A percentile compares a stretch with the other conserved stretches of the same genome.
Conservation (phyloP, 805 yeast species). For the Wickerhamomyces canadensis region DNA sequence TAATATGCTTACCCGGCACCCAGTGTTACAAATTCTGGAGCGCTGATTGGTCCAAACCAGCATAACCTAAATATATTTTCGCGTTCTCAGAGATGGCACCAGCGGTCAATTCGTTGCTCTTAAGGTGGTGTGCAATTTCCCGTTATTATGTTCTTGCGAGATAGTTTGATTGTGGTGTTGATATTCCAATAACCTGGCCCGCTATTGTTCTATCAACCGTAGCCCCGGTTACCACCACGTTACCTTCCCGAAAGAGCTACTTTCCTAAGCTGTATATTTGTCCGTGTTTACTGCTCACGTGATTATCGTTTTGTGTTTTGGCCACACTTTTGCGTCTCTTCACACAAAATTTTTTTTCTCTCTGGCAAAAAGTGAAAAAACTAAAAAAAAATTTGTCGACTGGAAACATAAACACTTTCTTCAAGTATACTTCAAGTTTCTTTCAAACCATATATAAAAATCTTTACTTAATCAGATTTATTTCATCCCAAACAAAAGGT, state of each 20-base stretch:
- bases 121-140: too few relatives aligned
- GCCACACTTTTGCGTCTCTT: background rate
- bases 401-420: background rate
- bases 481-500: background rate
- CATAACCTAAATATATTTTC: too few relatives aligned
- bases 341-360: background rate
- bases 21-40: background rate
- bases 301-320: background rate
- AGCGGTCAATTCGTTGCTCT: too few relatives aligned
- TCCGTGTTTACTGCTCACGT: background rate
- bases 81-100: too few relatives aligned
- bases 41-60: background rate
- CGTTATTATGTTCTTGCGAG: background rate
- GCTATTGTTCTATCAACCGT: too few relatives aligned
- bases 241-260: too few relatives aligned
- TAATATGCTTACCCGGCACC: background rate
- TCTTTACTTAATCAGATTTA: background rate
- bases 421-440: background rate
- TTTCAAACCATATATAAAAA: constrained; percentile 13
- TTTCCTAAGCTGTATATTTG: background rate
- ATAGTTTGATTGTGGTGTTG: too few relatives aligned
- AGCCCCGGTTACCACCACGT: too few relatives aligned
- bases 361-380: constrained; percentile 2
- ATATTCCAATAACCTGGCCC: too few relatives aligned
- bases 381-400: constrained; percentile 6